These are phyloP conservation scores for Hygrophila difformis DNA, from an alignment of 257 asterid genomes.

Conservation along the genomic window DNA sequence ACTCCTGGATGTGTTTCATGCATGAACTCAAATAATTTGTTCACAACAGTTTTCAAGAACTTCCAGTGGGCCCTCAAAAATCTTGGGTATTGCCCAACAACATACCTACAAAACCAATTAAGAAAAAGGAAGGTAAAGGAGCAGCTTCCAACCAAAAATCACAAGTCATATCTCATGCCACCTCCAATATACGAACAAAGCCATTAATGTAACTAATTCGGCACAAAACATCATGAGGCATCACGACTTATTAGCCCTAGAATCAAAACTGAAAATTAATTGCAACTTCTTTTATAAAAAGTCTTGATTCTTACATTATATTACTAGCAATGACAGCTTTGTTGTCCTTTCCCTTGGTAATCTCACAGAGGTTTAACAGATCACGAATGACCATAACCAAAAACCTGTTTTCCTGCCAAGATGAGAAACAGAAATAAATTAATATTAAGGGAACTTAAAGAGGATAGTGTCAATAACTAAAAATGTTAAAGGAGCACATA, in stretches of 20 bases:
- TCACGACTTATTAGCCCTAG: too few species aligned
- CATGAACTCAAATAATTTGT: slow-evolving; percentile 97
- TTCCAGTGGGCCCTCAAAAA: slow-evolving; percentile 99
- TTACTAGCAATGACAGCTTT: slow-evolving; percentile 99
- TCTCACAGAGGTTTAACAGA: slow-evolving; percentile 89
- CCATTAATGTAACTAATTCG: too few species aligned
- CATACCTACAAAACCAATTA: slow-evolving; percentile 59
- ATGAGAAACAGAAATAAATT: slow-evolving; percentile 4
- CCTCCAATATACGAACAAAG: not conserved
- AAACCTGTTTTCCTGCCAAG: slow-evolving; percentile 84
- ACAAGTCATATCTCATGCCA: not conserved
- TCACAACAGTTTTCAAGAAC: slow-evolving; percentile 97
- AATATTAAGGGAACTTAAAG: slow-evolving; percentile 9
- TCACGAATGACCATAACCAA: slow-evolving; percentile 99
- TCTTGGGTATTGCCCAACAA: slow-evolving; percentile 98
- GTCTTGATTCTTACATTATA: slow-evolving; percentile 58
- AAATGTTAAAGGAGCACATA: not conserved
- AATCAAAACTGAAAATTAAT: too few species aligned
- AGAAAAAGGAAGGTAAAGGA: slow-evolving; percentile 7
- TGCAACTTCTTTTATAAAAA: too few species aligned
- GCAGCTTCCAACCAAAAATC: not conserved
- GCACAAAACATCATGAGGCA: too few species aligned
- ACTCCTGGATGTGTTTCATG: slow-evolving; percentile 99
- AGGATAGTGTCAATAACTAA: not conserved
- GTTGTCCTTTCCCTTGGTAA: slow-evolving; percentile 96